A percentile compares a stretch with the other conserved stretches of the same genome.
phyloP scores from a whole-genome alignment of 2,329 filamentous ascomycete genomes.

The Cladosporium sp. region DNA sequence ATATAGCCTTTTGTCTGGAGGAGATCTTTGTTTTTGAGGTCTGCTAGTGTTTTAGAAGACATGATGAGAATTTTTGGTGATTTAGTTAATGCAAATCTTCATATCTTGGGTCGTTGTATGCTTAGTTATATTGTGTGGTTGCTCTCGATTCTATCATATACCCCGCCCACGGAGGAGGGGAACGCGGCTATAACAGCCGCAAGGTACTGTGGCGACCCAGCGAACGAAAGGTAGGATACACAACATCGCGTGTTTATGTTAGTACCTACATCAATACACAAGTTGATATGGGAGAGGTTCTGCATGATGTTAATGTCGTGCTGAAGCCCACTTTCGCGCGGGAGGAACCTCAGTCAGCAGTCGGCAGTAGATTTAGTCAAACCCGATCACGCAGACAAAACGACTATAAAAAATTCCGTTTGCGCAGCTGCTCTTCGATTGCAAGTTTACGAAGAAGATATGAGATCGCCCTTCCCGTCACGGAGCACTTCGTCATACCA shows the following conservation, averaged over 20 bases:
- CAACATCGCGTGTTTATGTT: too few relatives aligned
- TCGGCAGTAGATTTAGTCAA: not conserved
- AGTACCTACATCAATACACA: too few relatives aligned
- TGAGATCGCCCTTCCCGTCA: not conserved
- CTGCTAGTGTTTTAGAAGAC: conserved; percentile 1
- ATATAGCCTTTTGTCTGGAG: conserved; percentile 26
- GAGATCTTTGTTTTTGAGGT: conserved; percentile 26
- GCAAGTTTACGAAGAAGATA: not conserved
- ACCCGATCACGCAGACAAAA: not conserved
- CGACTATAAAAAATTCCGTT: not conserved
- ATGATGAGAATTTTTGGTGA: not conserved
- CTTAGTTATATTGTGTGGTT: not conserved
- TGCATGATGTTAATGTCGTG: too few relatives aligned
- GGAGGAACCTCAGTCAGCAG: too few relatives aligned
- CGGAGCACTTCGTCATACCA: conserved; percentile 1
- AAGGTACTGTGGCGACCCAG: not conserved
- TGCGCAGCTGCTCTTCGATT: not conserved
- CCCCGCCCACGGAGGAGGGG: not conserved
- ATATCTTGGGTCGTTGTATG: not conserved
- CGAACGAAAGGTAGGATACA: not conserved
- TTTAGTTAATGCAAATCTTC: not conserved
- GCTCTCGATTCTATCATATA: not conserved
- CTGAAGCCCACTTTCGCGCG: too few relatives aligned
- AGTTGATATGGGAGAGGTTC: too few relatives aligned
- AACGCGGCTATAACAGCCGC: not conserved